phyloP scores from a whole-genome alignment of 83 land plant genomes.

The Larix sibirica region DNA sequence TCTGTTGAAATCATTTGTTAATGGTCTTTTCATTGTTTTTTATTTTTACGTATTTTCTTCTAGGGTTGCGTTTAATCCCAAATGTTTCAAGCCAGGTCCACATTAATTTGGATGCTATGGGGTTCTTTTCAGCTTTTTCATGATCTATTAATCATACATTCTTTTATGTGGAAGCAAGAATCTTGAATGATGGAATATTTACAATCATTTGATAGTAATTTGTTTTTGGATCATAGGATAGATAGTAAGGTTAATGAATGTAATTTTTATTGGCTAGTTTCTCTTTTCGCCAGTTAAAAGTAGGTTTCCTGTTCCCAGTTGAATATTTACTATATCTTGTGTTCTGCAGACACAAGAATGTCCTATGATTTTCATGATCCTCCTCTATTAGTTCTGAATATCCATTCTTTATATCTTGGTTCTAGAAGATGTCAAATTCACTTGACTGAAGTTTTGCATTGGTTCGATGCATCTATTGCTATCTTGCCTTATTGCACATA shows the following conservation, averaged over 20 bases:
- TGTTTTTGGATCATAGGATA: too few relatives aligned
- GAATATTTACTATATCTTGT: not conserved
- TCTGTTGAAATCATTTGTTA: too few relatives aligned
- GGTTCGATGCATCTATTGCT: not conserved
- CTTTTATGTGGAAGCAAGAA: too few relatives aligned
- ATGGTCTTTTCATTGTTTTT: too few relatives aligned
- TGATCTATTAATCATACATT: too few relatives aligned
- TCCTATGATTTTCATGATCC: not conserved
- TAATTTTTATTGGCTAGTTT: not conserved
- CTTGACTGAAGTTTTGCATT: not conserved
- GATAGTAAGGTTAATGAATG: not conserved
- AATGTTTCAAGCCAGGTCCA: too few relatives aligned
- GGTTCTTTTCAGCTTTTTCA: too few relatives aligned
- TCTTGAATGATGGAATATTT: too few relatives aligned
- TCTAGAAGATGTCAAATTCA: not conserved
- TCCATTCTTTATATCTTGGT: not conserved
- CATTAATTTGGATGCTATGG: too few relatives aligned
- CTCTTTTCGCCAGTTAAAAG: not conserved
- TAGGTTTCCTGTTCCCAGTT: not conserved
- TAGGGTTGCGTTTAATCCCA: too few relatives aligned
- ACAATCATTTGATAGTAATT: too few relatives aligned
- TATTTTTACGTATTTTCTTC: too few relatives aligned
- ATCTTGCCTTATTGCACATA: not conserved
- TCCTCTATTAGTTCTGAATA: not conserved
- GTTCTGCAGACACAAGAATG: not conserved